Evolutionary conservation across 257 asterid genomes (phyloP).

Genomic region (Salvia splendens): DNA sequence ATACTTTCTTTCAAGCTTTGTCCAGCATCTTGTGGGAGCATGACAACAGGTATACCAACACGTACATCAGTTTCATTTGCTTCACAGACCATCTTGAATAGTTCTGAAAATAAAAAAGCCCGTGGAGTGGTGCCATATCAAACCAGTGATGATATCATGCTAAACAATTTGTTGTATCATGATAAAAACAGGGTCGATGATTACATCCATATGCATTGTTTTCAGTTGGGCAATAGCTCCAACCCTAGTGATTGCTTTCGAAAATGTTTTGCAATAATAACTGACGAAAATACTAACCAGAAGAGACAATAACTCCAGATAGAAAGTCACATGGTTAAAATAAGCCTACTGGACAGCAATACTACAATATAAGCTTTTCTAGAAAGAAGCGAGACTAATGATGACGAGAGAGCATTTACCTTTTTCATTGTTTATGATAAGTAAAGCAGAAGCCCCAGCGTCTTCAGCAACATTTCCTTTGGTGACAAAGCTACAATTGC

Average conservation of each 20-base stretch:
- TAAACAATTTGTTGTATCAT: neutral
- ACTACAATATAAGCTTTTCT: neutral
- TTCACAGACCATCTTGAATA: constrained; percentile 99
- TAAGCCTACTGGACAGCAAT: neutral
- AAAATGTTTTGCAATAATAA: neutral
- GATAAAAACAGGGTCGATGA: neutral
- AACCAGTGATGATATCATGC: constrained; percentile 8
- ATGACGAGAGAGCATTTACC: constrained; percentile 42
- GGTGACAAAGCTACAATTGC: constrained; percentile 81
- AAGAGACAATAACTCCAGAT: neutral
- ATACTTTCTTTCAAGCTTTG: constrained; percentile 51
- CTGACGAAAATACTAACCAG: constrained; percentile 3
- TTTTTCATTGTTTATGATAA: constrained; percentile 77
- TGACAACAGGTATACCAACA: constrained; percentile 80
- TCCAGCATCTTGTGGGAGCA: constrained; percentile 98
- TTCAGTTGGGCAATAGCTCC: constrained; percentile 10
- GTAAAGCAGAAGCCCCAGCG: constrained; percentile 88
- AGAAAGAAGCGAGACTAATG: neutral
- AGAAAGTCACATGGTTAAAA: neutral
- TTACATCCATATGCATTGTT: neutral
- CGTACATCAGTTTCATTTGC: constrained; percentile 62
- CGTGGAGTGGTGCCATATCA: constrained; percentile 12
- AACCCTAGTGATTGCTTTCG: constrained; percentile 15
- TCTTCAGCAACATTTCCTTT: constrained; percentile 84
- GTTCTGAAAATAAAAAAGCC: constrained; percentile 54